phyloP scores from a whole-genome alignment of 331 rosid genomes.

The Erythrophleum ivorense region DNA sequence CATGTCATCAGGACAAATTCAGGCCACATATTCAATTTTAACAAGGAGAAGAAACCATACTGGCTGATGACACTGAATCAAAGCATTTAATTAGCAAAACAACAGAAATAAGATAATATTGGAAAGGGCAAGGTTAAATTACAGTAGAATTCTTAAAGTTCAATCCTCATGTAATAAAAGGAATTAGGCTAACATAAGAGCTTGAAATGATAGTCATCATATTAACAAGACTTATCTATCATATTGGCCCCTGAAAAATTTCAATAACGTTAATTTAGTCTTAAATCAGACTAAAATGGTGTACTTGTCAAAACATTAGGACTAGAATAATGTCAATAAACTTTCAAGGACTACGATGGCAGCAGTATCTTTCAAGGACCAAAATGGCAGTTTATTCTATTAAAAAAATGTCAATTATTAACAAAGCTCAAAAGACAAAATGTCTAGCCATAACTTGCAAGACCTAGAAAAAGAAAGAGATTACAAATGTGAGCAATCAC shows the following conservation, averaged over 20 bases:
- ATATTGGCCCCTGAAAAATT: too few relatives aligned
- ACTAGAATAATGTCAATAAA: not conserved
- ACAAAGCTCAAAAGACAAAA: conserved; percentile 2
- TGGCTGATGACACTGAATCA: not conserved
- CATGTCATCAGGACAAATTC: not conserved
- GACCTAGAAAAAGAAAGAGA: not conserved
- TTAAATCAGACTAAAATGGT: not conserved
- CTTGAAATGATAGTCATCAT: not conserved
- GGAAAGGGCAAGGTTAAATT: not conserved
- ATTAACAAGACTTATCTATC: not conserved
- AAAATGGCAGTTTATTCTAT: not conserved
- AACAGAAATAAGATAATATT: not conserved
- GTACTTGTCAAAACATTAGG: not conserved
- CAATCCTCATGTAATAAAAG: not conserved
- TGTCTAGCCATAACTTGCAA: not conserved
- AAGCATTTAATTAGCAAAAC: not conserved
- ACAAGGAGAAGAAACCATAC: not conserved
- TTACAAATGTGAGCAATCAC: not conserved
- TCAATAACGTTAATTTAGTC: not conserved
- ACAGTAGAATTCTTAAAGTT: not conserved
- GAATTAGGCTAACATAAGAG: not conserved
- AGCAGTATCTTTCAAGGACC: not conserved
- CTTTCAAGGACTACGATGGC: not conserved
- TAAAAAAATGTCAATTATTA: conserved; percentile 2
- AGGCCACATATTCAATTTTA: not conserved